Percentiles rank a stretch among this genome's conserved stretches.
These are phyloP conservation scores for Kazachstania martiniae DNA, from an alignment of 805 yeast species.

Conservation along the genomic window DNA sequence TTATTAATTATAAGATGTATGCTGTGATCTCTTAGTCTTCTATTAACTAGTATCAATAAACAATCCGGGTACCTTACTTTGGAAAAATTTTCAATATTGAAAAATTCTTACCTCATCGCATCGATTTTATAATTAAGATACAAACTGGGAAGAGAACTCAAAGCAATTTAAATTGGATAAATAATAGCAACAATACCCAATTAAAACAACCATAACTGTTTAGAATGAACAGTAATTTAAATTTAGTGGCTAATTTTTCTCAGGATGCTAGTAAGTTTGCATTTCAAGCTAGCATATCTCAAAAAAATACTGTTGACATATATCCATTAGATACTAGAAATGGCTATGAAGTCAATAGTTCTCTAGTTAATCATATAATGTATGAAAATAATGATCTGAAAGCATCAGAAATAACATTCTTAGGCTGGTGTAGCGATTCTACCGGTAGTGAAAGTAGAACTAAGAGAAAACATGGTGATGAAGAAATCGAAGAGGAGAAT, in stretches of 20 bases:
- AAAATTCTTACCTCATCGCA: background rate
- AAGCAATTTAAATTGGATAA: too few relatives aligned
- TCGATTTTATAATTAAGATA: too few relatives aligned
- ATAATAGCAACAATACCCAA: too few relatives aligned
- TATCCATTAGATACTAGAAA: conserved; percentile 23
- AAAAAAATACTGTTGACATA: conserved; percentile 25
- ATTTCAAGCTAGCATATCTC: conserved; percentile 26
- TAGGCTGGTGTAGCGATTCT: conserved; percentile 20
- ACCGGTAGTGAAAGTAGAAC: conserved; percentile 2
- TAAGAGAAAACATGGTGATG: conserved; percentile 18
- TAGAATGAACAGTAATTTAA: conserved; percentile 9
- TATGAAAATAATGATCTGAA: conserved; percentile 24
- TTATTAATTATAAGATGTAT: too few relatives aligned
- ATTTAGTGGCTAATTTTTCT: conserved; percentile 18
- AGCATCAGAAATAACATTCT: conserved; percentile 15
- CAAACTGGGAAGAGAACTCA: too few relatives aligned
- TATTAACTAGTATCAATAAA: too few relatives aligned
- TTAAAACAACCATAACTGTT: too few relatives aligned
- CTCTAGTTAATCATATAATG: conserved; percentile 22
- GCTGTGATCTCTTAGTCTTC: too few relatives aligned
- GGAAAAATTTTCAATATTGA: too few relatives aligned
- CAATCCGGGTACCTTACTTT: too few relatives aligned
- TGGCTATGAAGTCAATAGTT: conserved; percentile 20
- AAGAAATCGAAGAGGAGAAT: conserved; percentile 4
- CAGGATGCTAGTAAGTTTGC: conserved; percentile 25